Percentiles rank a stretch among this genome's conserved stretches.
phyloP scores from a whole-genome alignment of 345 rosid species.

The Eucalyptus curtisii region DNA sequence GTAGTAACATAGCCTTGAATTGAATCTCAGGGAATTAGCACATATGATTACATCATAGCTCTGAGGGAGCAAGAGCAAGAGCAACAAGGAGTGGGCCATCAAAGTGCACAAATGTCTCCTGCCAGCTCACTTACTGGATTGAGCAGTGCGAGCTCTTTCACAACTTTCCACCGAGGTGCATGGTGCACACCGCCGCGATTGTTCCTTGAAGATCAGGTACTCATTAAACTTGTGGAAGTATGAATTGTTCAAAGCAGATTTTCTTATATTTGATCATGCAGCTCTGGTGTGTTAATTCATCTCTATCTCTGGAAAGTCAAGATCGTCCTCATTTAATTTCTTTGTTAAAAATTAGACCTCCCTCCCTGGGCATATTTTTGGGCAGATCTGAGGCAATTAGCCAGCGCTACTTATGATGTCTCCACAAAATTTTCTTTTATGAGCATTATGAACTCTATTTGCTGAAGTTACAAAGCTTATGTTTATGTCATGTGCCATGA shows the following conservation, averaged over 20 bases:
- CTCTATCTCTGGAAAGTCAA: background rate
- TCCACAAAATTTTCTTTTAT: background rate
- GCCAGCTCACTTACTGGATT: constrained; percentile 92
- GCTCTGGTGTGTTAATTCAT: background rate
- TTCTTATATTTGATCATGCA: background rate
- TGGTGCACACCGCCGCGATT: constrained; percentile 98
- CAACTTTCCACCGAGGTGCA: constrained; percentile 87
- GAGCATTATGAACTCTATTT: background rate
- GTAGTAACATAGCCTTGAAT: background rate
- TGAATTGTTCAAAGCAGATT: background rate
- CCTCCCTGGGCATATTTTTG: background rate
- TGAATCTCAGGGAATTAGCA: constrained; percentile 72
- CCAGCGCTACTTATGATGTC: background rate
- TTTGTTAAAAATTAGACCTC: background rate
- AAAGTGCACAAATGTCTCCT: constrained; percentile 94
- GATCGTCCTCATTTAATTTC: background rate
- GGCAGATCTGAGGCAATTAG: background rate
- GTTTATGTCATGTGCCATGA: background rate
- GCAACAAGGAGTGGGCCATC: constrained; percentile 76
- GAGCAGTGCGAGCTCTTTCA: constrained; percentile 95
- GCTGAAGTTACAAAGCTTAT: background rate
- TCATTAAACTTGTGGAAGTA: background rate
- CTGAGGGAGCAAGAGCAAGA: constrained; percentile 98
- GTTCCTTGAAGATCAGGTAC: constrained; percentile 97
- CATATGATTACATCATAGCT: constrained; percentile 96